Evolutionary conservation across 331 rosid species (phyloP).

Genomic region (Quercus phellos): DNA sequence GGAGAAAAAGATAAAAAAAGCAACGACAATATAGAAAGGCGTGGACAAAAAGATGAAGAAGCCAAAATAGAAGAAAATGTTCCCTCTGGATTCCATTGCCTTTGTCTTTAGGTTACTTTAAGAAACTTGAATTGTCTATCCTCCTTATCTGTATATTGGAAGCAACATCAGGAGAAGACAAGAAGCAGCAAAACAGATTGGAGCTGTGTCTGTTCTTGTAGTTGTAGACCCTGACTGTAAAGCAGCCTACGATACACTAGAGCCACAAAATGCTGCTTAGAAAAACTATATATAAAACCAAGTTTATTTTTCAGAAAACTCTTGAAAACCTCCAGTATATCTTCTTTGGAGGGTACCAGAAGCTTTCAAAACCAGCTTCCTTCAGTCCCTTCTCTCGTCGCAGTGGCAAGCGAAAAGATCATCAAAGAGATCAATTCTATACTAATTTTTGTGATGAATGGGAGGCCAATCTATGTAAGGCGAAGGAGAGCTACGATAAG

Average conservation of each 20-base stretch:
- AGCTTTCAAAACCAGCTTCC: constrained; percentile 58
- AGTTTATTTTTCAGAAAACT: constrained; percentile 37
- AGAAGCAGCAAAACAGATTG: constrained; percentile 9
- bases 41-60: constrained; percentile 31
- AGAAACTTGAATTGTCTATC: constrained; percentile 26
- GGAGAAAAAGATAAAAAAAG: not conserved
- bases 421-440: constrained; percentile 47
- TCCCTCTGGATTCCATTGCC: constrained; percentile 31
- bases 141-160: constrained; percentile 24
- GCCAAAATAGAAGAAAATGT: constrained; percentile 31
- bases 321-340: constrained; percentile 45
- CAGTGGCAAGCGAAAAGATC: constrained; percentile 31
- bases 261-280: constrained; percentile 58
- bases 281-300: constrained; percentile 54
- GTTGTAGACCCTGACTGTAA: constrained; percentile 32
- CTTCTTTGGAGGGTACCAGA: constrained; percentile 55
- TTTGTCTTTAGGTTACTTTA: constrained; percentile 42
- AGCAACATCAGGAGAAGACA: constrained; percentile 27
- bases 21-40: constrained; percentile 6
- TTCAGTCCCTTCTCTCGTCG: constrained; percentile 47
- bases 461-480: constrained; percentile 48
- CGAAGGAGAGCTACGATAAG: constrained; percentile 25
- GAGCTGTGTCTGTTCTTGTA: constrained; percentile 24
- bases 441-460: constrained; percentile 58
- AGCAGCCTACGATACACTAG: constrained; percentile 22